Base-by-base conservation (phyloP, 352 stramenopile species). In the Globisporangium polare region DNA sequence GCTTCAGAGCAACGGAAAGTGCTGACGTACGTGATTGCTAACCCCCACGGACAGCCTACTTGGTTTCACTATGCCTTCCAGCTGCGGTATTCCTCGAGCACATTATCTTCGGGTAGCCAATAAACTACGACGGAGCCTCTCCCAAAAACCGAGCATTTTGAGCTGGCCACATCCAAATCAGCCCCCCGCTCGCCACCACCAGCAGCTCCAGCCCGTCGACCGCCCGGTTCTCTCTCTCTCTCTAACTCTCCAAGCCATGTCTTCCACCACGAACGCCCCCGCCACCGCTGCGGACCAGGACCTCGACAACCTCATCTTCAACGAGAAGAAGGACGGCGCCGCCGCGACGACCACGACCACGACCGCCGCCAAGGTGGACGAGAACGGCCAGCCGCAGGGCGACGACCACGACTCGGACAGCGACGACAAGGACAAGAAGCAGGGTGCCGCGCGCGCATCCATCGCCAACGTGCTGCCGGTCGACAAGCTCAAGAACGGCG, bases 401-500 rank as follows among this genome's bases (percentile, higher is more conserved):
- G 68, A 74, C 56, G 62, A 63, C 51, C 66, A 65, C 41, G 73
- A 77, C 53, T 86, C 74, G 52, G 77, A 70, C 33, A 69, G 78
- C 55, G 72, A 84, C 59, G 64, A 66, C 39, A 68, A 78, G 27
- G 78, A 78, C 26, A 75, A 76, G 58, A 88, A 91, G 67, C 54
- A 63, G n/a, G 49, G 33, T 12, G 46, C 22, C 17, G 72, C 80
- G 43, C 76, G 78, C 50, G 75, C 86, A 9, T 94, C 86, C 1
- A 47, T 95, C 18, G 74, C 71, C 54, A 94, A 95, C 58, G 84
- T 92, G 12, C 66, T 95, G 24, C 86, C 86, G 0, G 82, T 95
- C 26, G 86, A 95, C 62, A 93, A 93, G 74, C 73, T 95, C 64
- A 95, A 95, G 80, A 95, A 95, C 63, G 86, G 86, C 53, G 86